These are phyloP conservation scores for Aspergillus olivimuriae DNA, from an alignment of 495 filamentous ascomycete genomes.

Conservation along the genomic window DNA sequence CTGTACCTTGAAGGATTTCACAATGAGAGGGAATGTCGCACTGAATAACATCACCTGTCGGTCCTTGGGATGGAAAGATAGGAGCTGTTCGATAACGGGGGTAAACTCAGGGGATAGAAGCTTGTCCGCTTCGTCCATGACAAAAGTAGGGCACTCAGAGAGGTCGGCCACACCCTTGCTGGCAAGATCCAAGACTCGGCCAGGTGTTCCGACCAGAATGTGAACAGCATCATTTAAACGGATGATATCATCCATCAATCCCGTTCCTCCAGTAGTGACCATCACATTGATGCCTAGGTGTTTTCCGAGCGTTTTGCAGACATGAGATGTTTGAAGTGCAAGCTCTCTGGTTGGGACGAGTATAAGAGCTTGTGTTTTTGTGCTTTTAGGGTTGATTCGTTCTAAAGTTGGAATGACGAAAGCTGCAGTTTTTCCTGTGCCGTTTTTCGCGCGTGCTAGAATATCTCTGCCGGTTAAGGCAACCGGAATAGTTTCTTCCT, in stretches of 20 bases:
- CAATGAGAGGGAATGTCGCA: conserved; percentile 91
- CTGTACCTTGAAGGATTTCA: conserved; percentile 86
- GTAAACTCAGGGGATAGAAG: conserved; percentile 95
- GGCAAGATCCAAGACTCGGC: conserved; percentile 88
- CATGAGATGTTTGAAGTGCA: conserved; percentile 97
- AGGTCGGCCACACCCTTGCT: conserved; percentile 93
- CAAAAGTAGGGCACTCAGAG: conserved; percentile 93
- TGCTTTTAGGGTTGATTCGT: conserved; percentile 90
- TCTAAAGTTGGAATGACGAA: conserved; percentile 96
- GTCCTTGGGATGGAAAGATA: conserved; percentile 90
- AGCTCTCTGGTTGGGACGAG: conserved; percentile 95
- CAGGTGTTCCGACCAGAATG: conserved; percentile 95
- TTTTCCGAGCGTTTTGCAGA: conserved; percentile 96
- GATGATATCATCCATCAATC: conserved; percentile 93
- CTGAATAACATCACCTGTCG: conserved; percentile 99
- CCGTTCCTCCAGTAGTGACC: conserved; percentile 95
- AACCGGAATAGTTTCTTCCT: conserved; percentile 98
- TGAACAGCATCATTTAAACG: conserved; percentile 90
- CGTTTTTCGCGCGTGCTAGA: conserved; percentile 94
- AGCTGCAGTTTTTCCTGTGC: conserved; percentile 95
- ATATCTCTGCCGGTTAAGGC: conserved; percentile 93
- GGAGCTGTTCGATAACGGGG: conserved; percentile 89
- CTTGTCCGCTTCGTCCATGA: conserved; percentile 99
- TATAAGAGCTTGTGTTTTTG: conserved; percentile 92
- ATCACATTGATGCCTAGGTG: conserved; percentile 97